Evolutionary conservation across 192 early-diverging fungal genomes (phyloP).

Genomic region (Glomus cerebriforme): DNA sequence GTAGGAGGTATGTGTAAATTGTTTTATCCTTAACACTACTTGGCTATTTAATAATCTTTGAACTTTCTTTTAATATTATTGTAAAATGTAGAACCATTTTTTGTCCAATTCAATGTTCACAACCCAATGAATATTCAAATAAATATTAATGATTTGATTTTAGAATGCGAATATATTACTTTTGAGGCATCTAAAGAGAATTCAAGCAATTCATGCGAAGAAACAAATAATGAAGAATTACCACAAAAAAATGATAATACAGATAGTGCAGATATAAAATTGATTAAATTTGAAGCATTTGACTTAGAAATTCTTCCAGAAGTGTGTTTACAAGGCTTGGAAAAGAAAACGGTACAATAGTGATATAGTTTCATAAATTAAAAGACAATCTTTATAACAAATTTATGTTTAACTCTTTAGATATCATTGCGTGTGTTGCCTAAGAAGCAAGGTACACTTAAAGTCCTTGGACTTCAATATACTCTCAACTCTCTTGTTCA

Average conservation of each 20-base stretch:
- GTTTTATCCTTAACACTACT: not conserved
- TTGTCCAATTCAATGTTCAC: conserved; percentile 61
- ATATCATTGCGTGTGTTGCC: conserved; percentile 70
- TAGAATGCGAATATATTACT: conserved; percentile 57
- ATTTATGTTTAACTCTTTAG: conserved; percentile 37
- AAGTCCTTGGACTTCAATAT: conserved; percentile 75
- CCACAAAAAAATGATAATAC: conserved; percentile 26
- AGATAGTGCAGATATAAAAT: conserved; percentile 23
- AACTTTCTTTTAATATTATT: conserved; percentile 4
- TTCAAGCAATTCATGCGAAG: conserved; percentile 35
- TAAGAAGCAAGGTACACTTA: conserved; percentile 71
- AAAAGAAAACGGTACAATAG: conserved; percentile 46
- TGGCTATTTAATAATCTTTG: not conserved
- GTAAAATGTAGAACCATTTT: conserved; percentile 61
- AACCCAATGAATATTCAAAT: conserved; percentile 79
- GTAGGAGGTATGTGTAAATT: conserved; percentile 63
- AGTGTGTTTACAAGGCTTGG: conserved; percentile 52
- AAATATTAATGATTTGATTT: conserved; percentile 60
- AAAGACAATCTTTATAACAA: not conserved
- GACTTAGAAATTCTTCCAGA: conserved; percentile 61
- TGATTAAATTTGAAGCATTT: conserved; percentile 50
- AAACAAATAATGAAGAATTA: conserved; percentile 40
- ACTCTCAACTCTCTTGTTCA: conserved; percentile 79
- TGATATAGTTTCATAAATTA: not conserved
- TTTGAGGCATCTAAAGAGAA: conserved; percentile 32